Evolutionary conservation across 2,329 filamentous ascomycete genomes (phyloP).

Genomic region (Dactylonectria estremocensis): DNA sequence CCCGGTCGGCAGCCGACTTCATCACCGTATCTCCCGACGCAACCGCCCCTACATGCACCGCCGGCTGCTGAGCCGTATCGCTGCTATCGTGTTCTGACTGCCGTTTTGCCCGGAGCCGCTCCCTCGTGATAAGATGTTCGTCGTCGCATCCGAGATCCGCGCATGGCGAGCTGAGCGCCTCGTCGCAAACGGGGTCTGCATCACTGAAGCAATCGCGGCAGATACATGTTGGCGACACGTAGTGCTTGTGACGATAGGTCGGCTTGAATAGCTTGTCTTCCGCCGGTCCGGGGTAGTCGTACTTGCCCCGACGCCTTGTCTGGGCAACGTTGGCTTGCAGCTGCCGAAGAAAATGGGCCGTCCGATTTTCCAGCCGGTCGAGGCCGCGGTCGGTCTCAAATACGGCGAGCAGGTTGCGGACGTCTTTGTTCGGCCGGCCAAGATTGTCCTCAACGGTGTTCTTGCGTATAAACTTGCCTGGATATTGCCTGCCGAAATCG

Average conservation of each 20-base stretch:
- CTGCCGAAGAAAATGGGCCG: neutral
- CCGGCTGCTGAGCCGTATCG: constrained; percentile 23
- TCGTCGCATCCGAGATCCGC: constrained; percentile 32
- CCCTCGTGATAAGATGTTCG: constrained; percentile 41
- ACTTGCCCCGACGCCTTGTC: constrained; percentile 19
- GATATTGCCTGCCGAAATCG: constrained; percentile 47
- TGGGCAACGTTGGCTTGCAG: neutral
- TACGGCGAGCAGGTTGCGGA: constrained; percentile 46
- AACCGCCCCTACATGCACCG: constrained; percentile 53
- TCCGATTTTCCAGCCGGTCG: neutral
- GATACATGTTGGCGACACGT: neutral
- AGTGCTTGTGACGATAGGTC: constrained; percentile 53
- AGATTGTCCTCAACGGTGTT: constrained; percentile 44
- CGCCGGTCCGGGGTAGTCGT: constrained; percentile 46
- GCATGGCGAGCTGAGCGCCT: constrained; percentile 24
- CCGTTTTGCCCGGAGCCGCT: neutral
- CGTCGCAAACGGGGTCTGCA: constrained; percentile 26
- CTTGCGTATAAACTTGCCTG: constrained; percentile 46
- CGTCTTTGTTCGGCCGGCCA: constrained; percentile 39
- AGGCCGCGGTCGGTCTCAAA: constrained; percentile 36
- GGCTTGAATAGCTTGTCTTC: constrained; percentile 51
- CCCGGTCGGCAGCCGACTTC: constrained; percentile 47
- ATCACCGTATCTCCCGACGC: constrained; percentile 51
- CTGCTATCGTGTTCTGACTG: constrained; percentile 39
- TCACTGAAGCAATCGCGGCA: constrained; percentile 26